Evolutionary conservation across 2,329 filamentous ascomycete genomes (phyloP).

Genomic region (Diaporthe humulicola): DNA sequence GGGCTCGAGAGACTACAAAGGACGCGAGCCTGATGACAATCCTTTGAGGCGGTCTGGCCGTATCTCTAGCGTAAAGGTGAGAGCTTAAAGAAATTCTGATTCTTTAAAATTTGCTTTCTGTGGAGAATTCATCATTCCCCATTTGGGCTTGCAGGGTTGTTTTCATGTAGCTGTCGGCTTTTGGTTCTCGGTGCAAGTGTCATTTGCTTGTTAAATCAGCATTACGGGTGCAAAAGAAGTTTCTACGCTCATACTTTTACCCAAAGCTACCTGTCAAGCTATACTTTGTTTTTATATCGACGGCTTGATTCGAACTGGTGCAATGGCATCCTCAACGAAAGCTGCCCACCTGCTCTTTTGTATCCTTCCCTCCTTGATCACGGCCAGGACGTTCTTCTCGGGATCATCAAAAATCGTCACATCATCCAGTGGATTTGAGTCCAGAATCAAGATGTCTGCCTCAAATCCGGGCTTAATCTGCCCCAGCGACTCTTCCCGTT

Average conservation of each 20-base stretch:
- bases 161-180: too few relatives aligned
- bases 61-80: not conserved
- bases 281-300: not conserved
- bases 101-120: not conserved
- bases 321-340: conserved; percentile 32
- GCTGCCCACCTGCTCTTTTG: conserved; percentile 44
- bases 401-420: conserved; percentile 61
- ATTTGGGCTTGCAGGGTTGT: too few relatives aligned
- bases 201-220: not conserved
- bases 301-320: conserved; percentile 31
- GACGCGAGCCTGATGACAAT: not conserved
- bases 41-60: not conserved
- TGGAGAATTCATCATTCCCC: not conserved
- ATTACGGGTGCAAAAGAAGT: too few relatives aligned
- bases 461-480: conserved; percentile 61
- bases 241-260: too few relatives aligned
- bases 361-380: conserved; percentile 66
- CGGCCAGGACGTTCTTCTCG: conserved; percentile 58
- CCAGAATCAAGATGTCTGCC: conserved; percentile 65
- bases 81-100: not conserved
- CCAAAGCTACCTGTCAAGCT: not conserved
- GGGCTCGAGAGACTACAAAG: not conserved
- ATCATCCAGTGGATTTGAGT: conserved; percentile 64
- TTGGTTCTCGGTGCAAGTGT: too few relatives aligned
- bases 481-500: conserved; percentile 58